phyloP scores from a whole-genome alignment of 495 filamentous ascomycete genomes.

The Hypoxylon intermedium region DNA sequence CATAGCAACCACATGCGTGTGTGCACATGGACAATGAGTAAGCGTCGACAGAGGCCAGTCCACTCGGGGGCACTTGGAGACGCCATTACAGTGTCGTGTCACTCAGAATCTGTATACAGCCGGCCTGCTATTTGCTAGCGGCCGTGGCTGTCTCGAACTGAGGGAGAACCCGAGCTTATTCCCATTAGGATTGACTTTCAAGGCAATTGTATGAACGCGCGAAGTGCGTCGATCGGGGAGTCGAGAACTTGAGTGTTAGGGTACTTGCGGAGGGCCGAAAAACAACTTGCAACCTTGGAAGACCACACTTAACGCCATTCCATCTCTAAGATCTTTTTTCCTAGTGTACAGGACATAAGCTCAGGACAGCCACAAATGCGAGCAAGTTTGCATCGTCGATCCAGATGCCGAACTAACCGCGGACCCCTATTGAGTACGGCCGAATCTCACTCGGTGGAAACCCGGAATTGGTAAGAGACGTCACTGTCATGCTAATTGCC shows the following conservation, averaged over 20 bases:
- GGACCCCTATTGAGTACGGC: not conserved
- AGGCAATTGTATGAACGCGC: not conserved
- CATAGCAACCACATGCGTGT: slow-evolving; percentile 1
- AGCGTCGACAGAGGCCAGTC: slow-evolving; percentile 15
- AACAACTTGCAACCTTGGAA: no score
- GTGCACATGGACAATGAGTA: slow-evolving; percentile 27
- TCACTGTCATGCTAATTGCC: no score
- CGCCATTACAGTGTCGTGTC: slow-evolving; percentile 20
- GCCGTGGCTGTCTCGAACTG: not conserved
- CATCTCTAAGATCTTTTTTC: slow-evolving; percentile 4
- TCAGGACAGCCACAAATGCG: slow-evolving; percentile 3
- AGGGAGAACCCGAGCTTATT: slow-evolving; percentile 3
- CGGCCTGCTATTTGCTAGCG: slow-evolving; percentile 11
- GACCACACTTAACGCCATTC: not conserved
- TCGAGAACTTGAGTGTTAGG: not conserved
- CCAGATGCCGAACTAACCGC: slow-evolving; percentile 30
- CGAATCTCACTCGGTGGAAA: slow-evolving; percentile 26
- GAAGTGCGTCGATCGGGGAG: slow-evolving; percentile 9
- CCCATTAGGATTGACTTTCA: not conserved
- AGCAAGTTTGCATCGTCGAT: slow-evolving; percentile 22
- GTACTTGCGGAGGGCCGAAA: slow-evolving; percentile 15
- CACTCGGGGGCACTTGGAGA: slow-evolving; percentile 1
- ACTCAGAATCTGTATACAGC: slow-evolving; percentile 20
- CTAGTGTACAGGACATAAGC: not conserved
- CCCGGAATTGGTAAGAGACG: slow-evolving; percentile 30